A percentile compares a stretch with the other conserved stretches of the same genome.
These are phyloP conservation scores for Zygoascus tannicola DNA, from an alignment of 805 yeast species.

Conservation along the genomic window DNA sequence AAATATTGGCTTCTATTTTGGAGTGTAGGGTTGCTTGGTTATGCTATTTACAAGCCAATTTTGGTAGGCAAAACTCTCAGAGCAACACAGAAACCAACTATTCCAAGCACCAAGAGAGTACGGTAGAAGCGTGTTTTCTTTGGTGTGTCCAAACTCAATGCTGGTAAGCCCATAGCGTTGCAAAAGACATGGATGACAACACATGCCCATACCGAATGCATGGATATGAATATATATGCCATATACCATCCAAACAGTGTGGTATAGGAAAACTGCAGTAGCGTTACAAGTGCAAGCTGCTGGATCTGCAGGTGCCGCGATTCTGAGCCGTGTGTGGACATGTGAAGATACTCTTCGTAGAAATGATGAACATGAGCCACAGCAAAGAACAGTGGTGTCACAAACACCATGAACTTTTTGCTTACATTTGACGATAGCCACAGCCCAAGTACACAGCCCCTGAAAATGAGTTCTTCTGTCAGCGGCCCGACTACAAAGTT, in stretches of 20 bases:
- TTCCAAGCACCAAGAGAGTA: slow-evolving; percentile 36
- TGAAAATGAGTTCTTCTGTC: slow-evolving; percentile 67
- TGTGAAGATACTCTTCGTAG: slow-evolving; percentile 33
- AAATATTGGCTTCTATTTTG: too few relatives aligned
- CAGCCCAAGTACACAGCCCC: slow-evolving; percentile 37
- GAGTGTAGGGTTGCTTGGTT: too few relatives aligned
- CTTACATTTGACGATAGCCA: slow-evolving; percentile 20
- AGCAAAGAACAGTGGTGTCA: slow-evolving; percentile 61
- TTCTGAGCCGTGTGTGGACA: slow-evolving; percentile 20
- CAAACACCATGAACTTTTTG: slow-evolving; percentile 23
- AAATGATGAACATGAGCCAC: slow-evolving; percentile 76
- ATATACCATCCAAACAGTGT: slow-evolving; percentile 63
- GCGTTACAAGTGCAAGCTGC: slow-evolving; percentile 31
- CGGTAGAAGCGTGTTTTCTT: slow-evolving; percentile 13
- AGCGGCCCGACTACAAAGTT: slow-evolving; percentile 63
- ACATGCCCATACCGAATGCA: slow-evolving; percentile 47
- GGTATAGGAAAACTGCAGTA: slow-evolving; percentile 56
- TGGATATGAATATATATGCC: slow-evolving; percentile 43
- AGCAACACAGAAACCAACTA: slow-evolving; percentile 35
- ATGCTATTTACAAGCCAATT: too few relatives aligned
- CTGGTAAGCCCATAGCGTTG: slow-evolving; percentile 64
- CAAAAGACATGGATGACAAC: slow-evolving; percentile 56
- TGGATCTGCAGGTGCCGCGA: too few relatives aligned
- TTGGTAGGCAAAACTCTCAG: too few relatives aligned
- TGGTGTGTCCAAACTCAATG: slow-evolving; percentile 9